Conservation (phyloP, 805 yeast species). For the Candida awuae region DNA sequence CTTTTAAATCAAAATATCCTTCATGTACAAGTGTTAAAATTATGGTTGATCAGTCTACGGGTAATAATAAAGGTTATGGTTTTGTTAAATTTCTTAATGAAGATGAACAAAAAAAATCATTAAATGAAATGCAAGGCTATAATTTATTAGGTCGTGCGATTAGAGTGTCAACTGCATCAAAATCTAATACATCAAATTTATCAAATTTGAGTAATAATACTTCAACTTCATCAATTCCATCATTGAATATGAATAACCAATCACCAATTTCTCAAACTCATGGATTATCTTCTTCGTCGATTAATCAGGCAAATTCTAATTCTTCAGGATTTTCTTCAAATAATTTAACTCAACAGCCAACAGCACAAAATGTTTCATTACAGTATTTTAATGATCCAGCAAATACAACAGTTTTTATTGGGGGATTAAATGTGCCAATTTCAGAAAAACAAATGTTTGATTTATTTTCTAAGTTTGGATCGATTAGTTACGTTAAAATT, state of each 20-base stretch:
- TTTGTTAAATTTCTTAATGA: conserved; percentile 70
- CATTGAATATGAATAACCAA: not conserved
- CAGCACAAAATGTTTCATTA: conserved; percentile 37
- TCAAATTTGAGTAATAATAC: not conserved
- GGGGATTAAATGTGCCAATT: conserved; percentile 55
- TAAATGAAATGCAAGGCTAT: conserved; percentile 76
- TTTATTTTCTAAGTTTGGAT: conserved; percentile 62
- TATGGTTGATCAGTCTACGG: conserved; percentile 65
- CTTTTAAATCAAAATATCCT: conserved; percentile 62
- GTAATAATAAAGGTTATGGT: conserved; percentile 77
- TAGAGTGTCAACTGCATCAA: conserved; percentile 62
- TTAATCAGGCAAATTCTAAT: not conserved
- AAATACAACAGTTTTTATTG: conserved; percentile 72
- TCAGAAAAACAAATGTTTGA: conserved; percentile 54
- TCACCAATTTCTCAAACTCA: conserved; percentile 1
- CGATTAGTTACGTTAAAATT: conserved; percentile 66
- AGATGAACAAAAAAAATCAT: conserved; percentile 62
- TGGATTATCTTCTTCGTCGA: not conserved
- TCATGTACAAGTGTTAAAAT: conserved; percentile 71
- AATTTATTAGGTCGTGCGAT: conserved; percentile 67
- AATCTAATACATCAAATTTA: conserved; percentile 15
- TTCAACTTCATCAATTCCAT: too few species aligned
- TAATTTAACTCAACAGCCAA: conserved; percentile 17
- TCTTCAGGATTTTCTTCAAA: conserved; percentile 10
- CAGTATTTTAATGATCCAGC: conserved; percentile 66